Evolutionary conservation across 2,329 filamentous ascomycete genomes (phyloP).

Genomic region (Colletotrichum shisoi): DNA sequence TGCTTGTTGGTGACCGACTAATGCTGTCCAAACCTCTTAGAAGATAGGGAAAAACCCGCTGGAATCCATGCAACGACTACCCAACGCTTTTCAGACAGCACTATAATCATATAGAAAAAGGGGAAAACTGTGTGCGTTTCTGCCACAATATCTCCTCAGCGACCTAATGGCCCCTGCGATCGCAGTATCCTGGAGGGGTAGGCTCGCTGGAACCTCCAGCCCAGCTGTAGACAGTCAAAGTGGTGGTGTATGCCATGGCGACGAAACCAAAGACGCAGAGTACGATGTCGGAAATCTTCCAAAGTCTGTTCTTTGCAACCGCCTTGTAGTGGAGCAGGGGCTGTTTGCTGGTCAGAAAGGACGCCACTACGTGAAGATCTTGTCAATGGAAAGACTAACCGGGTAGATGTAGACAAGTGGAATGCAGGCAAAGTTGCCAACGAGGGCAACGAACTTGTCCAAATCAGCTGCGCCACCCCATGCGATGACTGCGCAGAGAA

Average conservation of each 20-base stretch:
- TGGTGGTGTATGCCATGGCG: conserved; percentile 92
- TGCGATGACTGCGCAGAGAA: conserved; percentile 83
- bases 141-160: background rate
- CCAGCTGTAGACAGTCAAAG: conserved; percentile 88
- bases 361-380: conserved; percentile 26
- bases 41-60: conserved; percentile 27
- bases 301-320: conserved; percentile 73
- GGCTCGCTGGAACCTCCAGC: conserved; percentile 62
- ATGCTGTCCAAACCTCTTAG: conserved; percentile 28
- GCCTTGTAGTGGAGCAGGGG: conserved; percentile 88
- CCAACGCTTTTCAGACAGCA: conserved; percentile 35
- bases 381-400: conserved; percentile 64
- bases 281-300: conserved; percentile 74
- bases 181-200: conserved; percentile 63
- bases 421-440: conserved; percentile 77
- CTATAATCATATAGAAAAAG: conserved; percentile 6
- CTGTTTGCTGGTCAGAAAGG: conserved; percentile 59
- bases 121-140: conserved; percentile 13
- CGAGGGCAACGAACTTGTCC: conserved; percentile 80
- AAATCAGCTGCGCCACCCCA: conserved; percentile 92
- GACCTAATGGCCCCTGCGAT: conserved; percentile 46
- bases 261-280: conserved; percentile 84
- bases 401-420: conserved; percentile 90
- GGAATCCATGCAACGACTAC: conserved; percentile 36
- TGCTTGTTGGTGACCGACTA: conserved; percentile 21